phyloP scores from a whole-genome alignment of 2,329 filamentous ascomycete genomes.

The Periconia digitata region DNA sequence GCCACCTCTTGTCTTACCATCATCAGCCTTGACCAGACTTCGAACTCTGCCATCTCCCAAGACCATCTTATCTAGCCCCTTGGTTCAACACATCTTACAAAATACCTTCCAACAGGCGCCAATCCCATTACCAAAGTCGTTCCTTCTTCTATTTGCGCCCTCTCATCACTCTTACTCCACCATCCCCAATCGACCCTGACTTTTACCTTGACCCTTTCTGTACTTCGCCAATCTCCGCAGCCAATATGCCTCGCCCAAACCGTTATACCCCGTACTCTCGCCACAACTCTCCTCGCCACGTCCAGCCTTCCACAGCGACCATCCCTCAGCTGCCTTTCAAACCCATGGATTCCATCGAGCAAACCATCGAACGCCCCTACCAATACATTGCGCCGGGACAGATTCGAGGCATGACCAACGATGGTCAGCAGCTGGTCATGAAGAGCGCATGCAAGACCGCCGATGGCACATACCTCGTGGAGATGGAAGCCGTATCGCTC shows the following conservation, averaged over 20 bases:
- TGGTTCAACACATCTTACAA: background rate
- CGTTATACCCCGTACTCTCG: conserved; percentile 11
- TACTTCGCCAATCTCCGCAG: conserved; percentile 9
- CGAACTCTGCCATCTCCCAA: background rate
- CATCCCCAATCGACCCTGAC: conserved; percentile 3
- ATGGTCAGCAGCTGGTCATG: background rate
- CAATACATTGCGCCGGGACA: conserved; percentile 5
- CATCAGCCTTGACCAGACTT: background rate
- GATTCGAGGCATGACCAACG: conserved; percentile 4
- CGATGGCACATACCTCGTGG: conserved; percentile 12
- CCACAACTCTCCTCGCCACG: conserved; percentile 6
- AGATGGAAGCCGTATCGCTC: conserved; percentile 14
- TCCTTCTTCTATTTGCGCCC: conserved; percentile 1
- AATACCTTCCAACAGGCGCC: conserved; percentile 6
- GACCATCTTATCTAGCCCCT: background rate
- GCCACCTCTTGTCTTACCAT: conserved; percentile 1
- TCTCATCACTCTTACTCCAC: conserved; percentile 6
- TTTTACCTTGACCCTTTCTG: background rate
- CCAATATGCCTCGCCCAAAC: conserved; percentile 13
- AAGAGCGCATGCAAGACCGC: conserved; percentile 4
- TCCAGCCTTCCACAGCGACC: background rate
- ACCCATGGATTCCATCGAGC: background rate
- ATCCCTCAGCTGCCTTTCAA: background rate
- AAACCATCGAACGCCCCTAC: background rate
- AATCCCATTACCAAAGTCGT: conserved; percentile 6